A percentile compares a stretch with the other conserved stretches of the same genome.
phyloP scores from a whole-genome alignment of 2,329 filamentous ascomycete species.

The Dendryphion nanum region DNA sequence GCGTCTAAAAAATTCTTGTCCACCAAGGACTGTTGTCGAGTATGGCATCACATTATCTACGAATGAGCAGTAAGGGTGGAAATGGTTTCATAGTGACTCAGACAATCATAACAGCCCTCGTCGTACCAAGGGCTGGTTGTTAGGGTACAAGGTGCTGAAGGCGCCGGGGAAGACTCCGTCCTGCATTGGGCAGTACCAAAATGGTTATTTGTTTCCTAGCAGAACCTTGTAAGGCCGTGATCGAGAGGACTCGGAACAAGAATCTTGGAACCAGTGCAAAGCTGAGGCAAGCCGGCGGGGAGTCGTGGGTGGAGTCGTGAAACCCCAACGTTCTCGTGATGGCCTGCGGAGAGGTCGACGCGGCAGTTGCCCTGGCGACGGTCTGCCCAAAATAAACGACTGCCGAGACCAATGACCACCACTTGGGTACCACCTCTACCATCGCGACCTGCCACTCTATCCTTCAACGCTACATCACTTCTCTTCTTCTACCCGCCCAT shows the following conservation, averaged over 20 bases:
- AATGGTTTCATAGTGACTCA: too few species aligned
- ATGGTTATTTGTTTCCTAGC: neutral
- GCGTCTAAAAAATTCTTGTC: too few species aligned
- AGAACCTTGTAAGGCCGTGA: neutral
- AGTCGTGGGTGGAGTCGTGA: constrained; percentile 15
- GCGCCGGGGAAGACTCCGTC: neutral
- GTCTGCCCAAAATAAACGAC: constrained; percentile 19
- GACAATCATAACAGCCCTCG: too few species aligned
- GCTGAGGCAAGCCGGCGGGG: neutral
- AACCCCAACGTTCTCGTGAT: constrained; percentile 21
- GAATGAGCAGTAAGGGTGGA: too few species aligned
- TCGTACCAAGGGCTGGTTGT: neutral
- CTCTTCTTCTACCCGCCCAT: constrained; percentile 4
- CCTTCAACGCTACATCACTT: constrained; percentile 27
- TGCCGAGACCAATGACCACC: constrained; percentile 14
- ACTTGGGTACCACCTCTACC: neutral
- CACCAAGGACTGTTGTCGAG: too few species aligned
- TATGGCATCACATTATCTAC: too few species aligned
- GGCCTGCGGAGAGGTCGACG: constrained; percentile 10
- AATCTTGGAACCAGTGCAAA: neutral
- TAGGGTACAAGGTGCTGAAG: neutral
- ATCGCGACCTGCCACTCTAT: neutral
- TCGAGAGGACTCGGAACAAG: neutral
- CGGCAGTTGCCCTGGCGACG: constrained; percentile 22
- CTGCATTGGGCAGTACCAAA: neutral